These are phyloP conservation scores for Thelonectria olida DNA, from an alignment of 2,329 filamentous ascomycete species.

Conservation along the genomic window DNA sequence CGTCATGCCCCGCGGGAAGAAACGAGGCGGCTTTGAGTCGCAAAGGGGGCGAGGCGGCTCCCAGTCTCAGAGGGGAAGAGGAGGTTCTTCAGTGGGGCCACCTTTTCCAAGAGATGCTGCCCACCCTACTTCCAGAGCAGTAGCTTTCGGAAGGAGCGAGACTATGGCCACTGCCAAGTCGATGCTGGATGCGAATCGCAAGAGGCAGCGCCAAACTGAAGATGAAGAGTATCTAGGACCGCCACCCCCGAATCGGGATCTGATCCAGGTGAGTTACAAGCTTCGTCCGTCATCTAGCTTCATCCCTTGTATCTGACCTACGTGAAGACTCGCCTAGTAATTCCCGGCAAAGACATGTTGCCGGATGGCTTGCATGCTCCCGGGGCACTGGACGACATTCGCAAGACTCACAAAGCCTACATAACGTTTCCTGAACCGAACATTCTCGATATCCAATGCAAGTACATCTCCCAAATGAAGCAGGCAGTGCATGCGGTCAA, in stretches of 20 bases:
- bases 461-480: slow-evolving; percentile 36
- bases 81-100: neutral
- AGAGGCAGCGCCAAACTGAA: slow-evolving; percentile 24
- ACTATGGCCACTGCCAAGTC: slow-evolving; percentile 35
- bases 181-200: slow-evolving; percentile 31
- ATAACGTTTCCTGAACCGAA: slow-evolving; percentile 39
- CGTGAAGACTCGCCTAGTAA: slow-evolving; percentile 37
- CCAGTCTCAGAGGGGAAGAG: slow-evolving; percentile 9
- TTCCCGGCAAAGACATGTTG: slow-evolving; percentile 41
- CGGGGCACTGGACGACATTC: slow-evolving; percentile 39
- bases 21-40: neutral
- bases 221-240: slow-evolving; percentile 34
- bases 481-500: slow-evolving; percentile 43
- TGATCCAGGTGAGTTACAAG: slow-evolving; percentile 37
- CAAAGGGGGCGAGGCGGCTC: slow-evolving; percentile 11
- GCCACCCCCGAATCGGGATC: slow-evolving; percentile 32
- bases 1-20: slow-evolving; percentile 1
- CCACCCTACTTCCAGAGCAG: neutral
- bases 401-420: slow-evolving; percentile 43
- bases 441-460: slow-evolving; percentile 39
- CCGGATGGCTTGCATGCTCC: slow-evolving; percentile 38
- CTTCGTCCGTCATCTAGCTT: no score
- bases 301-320: neutral
- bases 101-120: neutral
- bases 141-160: slow-evolving; percentile 12